Percentiles rank a stretch among this genome's conserved stretches.
Evolutionary conservation across 306 rosid genomes (phyloP).

Genomic region (Sesbania bispinosa): DNA sequence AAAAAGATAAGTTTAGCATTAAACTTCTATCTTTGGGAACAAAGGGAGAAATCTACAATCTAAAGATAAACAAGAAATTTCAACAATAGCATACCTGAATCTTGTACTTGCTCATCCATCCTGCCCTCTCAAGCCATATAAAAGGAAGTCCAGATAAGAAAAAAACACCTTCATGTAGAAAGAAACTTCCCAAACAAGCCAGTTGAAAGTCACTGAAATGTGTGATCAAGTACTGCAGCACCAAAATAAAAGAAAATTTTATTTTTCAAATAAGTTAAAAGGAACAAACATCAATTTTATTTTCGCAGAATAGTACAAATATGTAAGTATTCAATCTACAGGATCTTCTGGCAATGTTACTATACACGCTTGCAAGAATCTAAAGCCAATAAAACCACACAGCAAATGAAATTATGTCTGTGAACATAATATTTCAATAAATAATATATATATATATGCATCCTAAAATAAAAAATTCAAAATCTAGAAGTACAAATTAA

Average conservation of each 20-base stretch:
- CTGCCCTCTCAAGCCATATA: conserved; percentile 83
- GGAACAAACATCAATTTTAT: not conserved
- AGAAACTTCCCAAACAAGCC: conserved; percentile 90
- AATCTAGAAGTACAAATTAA: not conserved
- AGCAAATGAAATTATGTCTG: not conserved
- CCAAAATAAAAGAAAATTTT: not conserved
- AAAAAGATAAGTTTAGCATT: not conserved
- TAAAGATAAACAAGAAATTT: conserved; percentile 7
- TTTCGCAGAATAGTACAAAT: not conserved
- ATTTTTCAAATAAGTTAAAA: not conserved
- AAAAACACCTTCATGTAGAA: conserved; percentile 90
- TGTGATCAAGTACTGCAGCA: conserved; percentile 81
- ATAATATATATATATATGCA: too few relatives aligned
- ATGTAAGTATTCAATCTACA: conserved; percentile 1
- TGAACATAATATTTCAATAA: not conserved
- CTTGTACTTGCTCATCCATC: conserved; percentile 93
- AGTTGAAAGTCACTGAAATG: conserved; percentile 91
- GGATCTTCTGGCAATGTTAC: not conserved
- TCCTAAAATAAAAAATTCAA: too few relatives aligned
- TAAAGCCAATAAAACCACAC: not conserved
- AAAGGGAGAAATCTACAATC: conserved; percentile 1
- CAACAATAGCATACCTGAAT: conserved; percentile 66
- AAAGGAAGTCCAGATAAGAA: conserved; percentile 96
- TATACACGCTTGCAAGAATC: not conserved
- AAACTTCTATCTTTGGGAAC: not conserved